These are phyloP conservation scores for Eucalyptus victrix DNA, from an alignment of 345 rosid genomes.

Conservation along the genomic window DNA sequence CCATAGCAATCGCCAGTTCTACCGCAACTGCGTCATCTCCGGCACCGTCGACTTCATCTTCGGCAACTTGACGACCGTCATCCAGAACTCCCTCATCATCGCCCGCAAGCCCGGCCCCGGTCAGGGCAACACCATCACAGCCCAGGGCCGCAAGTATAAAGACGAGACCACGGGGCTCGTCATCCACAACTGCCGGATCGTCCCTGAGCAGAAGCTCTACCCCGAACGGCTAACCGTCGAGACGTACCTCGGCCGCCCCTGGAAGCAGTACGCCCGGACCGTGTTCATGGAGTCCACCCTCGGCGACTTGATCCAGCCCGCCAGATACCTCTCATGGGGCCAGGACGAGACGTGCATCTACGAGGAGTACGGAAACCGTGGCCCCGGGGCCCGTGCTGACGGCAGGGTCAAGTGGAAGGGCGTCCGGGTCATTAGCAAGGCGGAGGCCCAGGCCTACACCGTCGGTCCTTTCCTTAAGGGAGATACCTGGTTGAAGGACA, in stretches of 20 bases:
- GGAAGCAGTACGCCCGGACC: constrained; percentile 45
- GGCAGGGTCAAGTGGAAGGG: constrained; percentile 46
- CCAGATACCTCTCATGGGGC: constrained; percentile 38
- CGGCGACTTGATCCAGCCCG: constrained; percentile 54
- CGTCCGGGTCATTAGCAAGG: constrained; percentile 7
- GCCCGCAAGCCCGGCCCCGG: constrained; percentile 22
- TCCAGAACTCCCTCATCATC: constrained; percentile 63
- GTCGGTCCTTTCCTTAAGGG: constrained; percentile 26
- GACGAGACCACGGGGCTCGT: constrained; percentile 33
- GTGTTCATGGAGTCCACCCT: constrained; percentile 42
- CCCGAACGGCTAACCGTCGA: constrained; percentile 9
- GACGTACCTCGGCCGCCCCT: constrained; percentile 67
- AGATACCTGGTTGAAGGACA: constrained; percentile 17
- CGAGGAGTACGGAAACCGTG: constrained; percentile 47
- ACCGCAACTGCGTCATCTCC: constrained; percentile 48
- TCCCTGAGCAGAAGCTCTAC: constrained; percentile 40
- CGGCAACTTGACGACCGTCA: constrained; percentile 33
- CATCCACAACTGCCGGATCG: constrained; percentile 68
- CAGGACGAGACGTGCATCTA: constrained; percentile 17
- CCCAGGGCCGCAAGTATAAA: constrained; percentile 21
- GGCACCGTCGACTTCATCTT: constrained; percentile 79
- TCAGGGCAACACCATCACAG: constrained; percentile 50
- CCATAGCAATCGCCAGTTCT: constrained; percentile 49
- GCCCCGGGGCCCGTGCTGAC: constrained; percentile 40
- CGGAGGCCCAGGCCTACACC: constrained; percentile 27